Evolutionary conservation across 2,329 filamentous ascomycete species (phyloP), one percentile per base, ranked within the genome.

Genomic region (Sarocladiaceae sp.): DNA sequence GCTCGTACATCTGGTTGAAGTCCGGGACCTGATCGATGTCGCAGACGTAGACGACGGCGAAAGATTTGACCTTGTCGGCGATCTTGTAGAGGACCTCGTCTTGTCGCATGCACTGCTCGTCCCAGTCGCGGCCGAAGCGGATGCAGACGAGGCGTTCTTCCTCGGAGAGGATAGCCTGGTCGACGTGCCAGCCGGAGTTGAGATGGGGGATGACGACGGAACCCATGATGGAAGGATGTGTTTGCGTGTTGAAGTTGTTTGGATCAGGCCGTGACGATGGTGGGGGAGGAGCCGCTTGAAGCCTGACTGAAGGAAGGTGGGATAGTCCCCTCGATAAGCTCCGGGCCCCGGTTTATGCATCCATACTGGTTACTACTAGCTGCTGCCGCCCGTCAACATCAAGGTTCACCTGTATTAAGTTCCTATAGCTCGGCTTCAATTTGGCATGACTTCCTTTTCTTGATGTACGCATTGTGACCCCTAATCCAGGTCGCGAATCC

Each of bases 31-130:
- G 80, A 65, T 96, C 89, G 62, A 95, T 86, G 68, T 97, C 92
- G 78, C 92, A 97, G 51, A 95, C 81, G 72, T 97, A 97, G 68
- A 97, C 87, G 68, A 88, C 88, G 53, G 88, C 88, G 66, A 94
- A 96, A 75, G 92, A 96, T 75, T 96, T 95, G 57, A 99, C 90
- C 40, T 84, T 83, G 67, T 97, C 91, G 54, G 93, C 90, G 64
- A 99, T 95, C 62, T 82, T 90, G 78, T 93, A 96, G 51, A 99
- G 87, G 6, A 97, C 87, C 70, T 97, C 93, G 70, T 97, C 94
- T 69, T 96, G 78, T 52, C 69, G 73, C 79, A 82, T 83, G 65
- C 78, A 82, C 71, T 95, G 90, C 47, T 50, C 22, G 62, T 96
- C 88, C 66, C 82, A 83, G 70, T 96, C 91, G 60, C 90, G 84